Conservation (phyloP, 73 alveolate genomes). For the Tetrahymena malaccensis region DNA sequence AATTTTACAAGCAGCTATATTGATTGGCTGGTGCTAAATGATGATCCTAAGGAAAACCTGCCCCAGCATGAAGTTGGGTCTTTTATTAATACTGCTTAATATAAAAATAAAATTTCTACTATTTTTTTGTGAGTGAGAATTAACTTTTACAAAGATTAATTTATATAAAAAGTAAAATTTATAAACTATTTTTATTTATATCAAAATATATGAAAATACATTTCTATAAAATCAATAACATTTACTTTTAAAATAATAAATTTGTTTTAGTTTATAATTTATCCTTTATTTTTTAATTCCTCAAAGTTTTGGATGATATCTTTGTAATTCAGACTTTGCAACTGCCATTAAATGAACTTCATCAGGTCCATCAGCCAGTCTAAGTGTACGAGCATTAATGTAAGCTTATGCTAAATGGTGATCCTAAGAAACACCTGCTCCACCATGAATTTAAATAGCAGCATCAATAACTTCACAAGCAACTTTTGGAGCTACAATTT, state of each 20-base stretch:
- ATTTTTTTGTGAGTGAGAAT: no score
- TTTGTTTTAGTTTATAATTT: background rate
- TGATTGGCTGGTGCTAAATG: no score
- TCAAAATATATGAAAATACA: no score
- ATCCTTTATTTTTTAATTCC: background rate
- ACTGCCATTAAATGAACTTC: constrained; percentile 55
- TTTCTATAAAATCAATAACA: background rate
- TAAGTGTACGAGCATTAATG: constrained; percentile 47
- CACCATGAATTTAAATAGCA: constrained; percentile 37
- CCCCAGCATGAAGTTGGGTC: no score
- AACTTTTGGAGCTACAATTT: constrained; percentile 24
- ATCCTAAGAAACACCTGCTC: constrained; percentile 41
- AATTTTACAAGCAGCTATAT: no score
- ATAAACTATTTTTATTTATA: no score
- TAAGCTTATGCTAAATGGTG: constrained; percentile 26
- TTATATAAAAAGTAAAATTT: no score
- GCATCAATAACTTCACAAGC: constrained; percentile 36
- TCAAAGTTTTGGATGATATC: background rate
- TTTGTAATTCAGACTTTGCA: constrained; percentile 21
- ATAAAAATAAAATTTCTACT: no score
- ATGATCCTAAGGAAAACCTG: no score
- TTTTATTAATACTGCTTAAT: no score
- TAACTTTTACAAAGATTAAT: no score
- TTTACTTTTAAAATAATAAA: background rate
- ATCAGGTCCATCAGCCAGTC: constrained; percentile 70